Evolutionary conservation across 306 rosid species (phyloP).

Genomic region (Acacia melanoxylon): DNA sequence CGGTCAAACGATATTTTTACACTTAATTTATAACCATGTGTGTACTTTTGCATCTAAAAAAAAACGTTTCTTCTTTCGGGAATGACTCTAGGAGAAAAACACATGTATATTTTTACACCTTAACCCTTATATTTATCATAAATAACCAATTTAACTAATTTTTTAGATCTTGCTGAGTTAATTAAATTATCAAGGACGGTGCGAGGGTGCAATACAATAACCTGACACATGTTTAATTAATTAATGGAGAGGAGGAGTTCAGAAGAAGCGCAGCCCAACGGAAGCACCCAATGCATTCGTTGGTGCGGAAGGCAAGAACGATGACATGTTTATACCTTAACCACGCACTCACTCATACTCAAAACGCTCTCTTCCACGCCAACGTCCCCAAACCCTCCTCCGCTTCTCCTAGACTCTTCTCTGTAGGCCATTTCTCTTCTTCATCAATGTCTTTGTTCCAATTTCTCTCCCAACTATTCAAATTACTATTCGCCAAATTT

Average conservation of each 20-base stretch:
- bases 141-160: too few relatives aligned
- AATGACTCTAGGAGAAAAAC: too few relatives aligned
- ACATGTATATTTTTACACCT: too few relatives aligned
- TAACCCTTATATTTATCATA: too few relatives aligned
- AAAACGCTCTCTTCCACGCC: not conserved
- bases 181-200: too few relatives aligned
- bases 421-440: slow-evolving; percentile 31
- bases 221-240: not conserved
- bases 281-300: slow-evolving; percentile 44
- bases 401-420: slow-evolving; percentile 32
- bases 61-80: too few relatives aligned
- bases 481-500: not conserved
- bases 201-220: too few relatives aligned
- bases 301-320: slow-evolving; percentile 32
- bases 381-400: not conserved
- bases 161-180: too few relatives aligned
- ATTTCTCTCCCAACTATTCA: not conserved
- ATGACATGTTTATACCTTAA: slow-evolving; percentile 44
- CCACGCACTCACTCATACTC: slow-evolving; percentile 34
- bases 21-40: too few relatives aligned
- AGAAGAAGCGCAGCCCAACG: not conserved
- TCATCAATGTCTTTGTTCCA: not conserved
- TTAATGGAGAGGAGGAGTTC: not conserved
- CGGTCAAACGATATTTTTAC: too few relatives aligned
- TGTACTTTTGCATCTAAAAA: too few relatives aligned